Conservation (phyloP, 1,284 basidiomycete genomes). For the Ustilago trichophora region DNA sequence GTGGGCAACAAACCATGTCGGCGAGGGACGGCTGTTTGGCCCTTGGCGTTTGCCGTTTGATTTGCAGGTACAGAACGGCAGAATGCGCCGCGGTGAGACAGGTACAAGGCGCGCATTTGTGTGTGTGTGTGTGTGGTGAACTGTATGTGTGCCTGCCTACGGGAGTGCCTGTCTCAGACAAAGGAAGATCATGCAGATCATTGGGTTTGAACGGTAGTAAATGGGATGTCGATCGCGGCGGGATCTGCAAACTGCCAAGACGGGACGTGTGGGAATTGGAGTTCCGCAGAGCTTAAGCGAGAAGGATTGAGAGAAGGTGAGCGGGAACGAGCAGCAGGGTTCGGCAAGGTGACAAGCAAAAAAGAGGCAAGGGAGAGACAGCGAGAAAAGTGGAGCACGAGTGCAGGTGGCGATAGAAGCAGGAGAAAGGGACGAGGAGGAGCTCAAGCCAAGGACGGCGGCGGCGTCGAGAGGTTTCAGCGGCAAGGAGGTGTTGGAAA, state of each 20-base stretch:
- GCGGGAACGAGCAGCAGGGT: neutral
- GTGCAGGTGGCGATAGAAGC: neutral
- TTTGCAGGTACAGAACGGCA: too few relatives aligned
- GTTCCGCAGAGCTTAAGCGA: neutral
- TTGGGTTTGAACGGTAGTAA: neutral
- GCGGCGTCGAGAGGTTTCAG: conserved; percentile 4
- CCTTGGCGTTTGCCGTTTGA: too few relatives aligned
- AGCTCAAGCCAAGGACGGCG: neutral
- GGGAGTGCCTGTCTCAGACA: conserved; percentile 13
- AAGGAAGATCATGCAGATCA: conserved; percentile 14
- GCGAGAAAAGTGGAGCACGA: neutral
- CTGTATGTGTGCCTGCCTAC: neutral
- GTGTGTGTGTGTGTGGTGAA: too few relatives aligned
- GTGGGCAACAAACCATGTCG: neutral
- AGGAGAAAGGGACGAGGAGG: neutral
- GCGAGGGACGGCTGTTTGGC: too few relatives aligned
- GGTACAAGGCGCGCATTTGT: neutral
- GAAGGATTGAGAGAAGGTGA: neutral
- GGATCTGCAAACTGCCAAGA: conserved; percentile 5
- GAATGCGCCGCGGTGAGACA: neutral
- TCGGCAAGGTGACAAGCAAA: too few relatives aligned
- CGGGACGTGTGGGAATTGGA: conserved; percentile 1
- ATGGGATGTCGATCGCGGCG: conserved; percentile 1
- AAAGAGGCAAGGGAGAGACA: neutral
- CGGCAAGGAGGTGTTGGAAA: conserved; percentile 2